These are phyloP conservation scores for Sphaerostilbella broomeana DNA, from an alignment of 2,329 filamentous ascomycete species.

Conservation along the genomic window DNA sequence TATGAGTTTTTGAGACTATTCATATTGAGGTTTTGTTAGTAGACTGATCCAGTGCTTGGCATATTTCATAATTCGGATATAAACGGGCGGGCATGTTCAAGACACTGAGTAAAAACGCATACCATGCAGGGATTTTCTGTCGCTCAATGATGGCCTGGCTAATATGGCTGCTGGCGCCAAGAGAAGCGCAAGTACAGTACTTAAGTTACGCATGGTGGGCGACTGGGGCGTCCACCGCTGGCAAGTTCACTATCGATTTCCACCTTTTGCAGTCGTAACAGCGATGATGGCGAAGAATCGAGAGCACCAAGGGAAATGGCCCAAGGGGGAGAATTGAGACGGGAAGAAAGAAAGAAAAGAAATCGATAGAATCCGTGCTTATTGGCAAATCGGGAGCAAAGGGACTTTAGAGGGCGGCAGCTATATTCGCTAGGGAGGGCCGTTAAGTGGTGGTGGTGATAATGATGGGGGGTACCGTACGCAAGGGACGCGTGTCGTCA, in stretches of 20 bases:
- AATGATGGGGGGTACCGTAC: too few species aligned
- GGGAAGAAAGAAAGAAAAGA: not conserved
- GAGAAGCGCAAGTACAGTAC: constrained; percentile 6
- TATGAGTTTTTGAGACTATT: constrained; percentile 1
- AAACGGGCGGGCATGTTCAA: too few species aligned
- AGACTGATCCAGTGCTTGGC: not conserved
- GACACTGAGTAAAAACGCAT: not conserved
- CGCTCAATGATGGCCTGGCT: not conserved
- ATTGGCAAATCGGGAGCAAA: too few species aligned
- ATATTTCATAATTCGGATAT: not conserved
- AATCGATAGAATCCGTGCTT: not conserved
- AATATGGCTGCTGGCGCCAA: constrained; percentile 9
- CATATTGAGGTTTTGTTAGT: not conserved
- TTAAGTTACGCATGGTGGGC: constrained; percentile 12
- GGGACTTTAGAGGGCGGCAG: too few species aligned
- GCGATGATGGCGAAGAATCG: not conserved
- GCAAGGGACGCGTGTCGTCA: constrained; percentile 9
- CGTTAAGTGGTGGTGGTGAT: too few species aligned
- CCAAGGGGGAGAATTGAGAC: not conserved
- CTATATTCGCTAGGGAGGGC: too few species aligned
- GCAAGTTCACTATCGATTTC: too few species aligned
- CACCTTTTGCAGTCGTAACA: too few species aligned
- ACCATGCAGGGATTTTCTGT: constrained; percentile 1
- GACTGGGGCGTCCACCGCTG: not conserved
- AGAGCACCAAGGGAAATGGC: not conserved